These are phyloP conservation scores for Sordariomycetes sp. DNA, from an alignment of 2,329 filamentous ascomycete genomes.

Conservation along the genomic window DNA sequence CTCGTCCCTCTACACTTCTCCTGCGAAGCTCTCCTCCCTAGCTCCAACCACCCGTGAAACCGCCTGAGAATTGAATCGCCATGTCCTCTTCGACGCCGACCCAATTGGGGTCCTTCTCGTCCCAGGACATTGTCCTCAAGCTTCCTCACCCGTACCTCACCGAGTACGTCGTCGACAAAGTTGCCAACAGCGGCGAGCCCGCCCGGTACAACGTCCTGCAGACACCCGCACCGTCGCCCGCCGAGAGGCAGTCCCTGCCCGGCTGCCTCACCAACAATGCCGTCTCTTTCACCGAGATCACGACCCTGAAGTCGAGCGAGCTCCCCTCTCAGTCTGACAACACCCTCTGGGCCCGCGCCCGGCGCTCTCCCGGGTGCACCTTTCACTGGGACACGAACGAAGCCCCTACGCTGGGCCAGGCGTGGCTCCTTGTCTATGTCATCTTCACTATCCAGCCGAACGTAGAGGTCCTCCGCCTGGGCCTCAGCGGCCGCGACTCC, in stretches of 20 bases:
- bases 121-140: constrained; percentile 29
- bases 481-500: constrained; percentile 27
- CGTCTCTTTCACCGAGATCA: constrained; percentile 33
- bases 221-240: constrained; percentile 17
- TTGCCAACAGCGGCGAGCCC: constrained; percentile 9
- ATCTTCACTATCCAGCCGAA: constrained; percentile 38
- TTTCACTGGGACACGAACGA: constrained; percentile 29
- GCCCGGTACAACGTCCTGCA: constrained; percentile 24
- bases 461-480: constrained; percentile 37
- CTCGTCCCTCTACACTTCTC: not conserved
- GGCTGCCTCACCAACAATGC: constrained; percentile 21
- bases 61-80: not conserved
- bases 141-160: constrained; percentile 39
- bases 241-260: constrained; percentile 16
- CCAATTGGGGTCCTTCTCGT: constrained; percentile 15
- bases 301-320: constrained; percentile 36
- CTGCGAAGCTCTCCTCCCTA: not conserved
- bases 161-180: constrained; percentile 29
- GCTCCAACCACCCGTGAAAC: not conserved
- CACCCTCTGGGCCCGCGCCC: constrained; percentile 44
- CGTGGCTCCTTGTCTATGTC: constrained; percentile 41
- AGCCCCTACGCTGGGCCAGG: constrained; percentile 34
- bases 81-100: constrained; percentile 13
- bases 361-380: constrained; percentile 36
- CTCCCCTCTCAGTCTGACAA: constrained; percentile 40